Evolutionary conservation across 176 grass and related monocot genomes (phyloP).

Genomic region (bread wheat (Triticum aestivum)): IWGSC_CS_RefSeq_v2.1 NC_057803.1:610900074-610900573

Average conservation of each 20-base stretch:
- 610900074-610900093: conserved; percentile 83
- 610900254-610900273: conserved; percentile 51
- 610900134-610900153: conserved; percentile 62
- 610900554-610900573: conserved; percentile 16
- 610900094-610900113: conserved; percentile 76
- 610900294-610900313: conserved; percentile 68
- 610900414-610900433: conserved; percentile 77
- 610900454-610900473: conserved; percentile 83
- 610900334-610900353: conserved; percentile 65
- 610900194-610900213: conserved; percentile 86
- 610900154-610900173: conserved; percentile 83
- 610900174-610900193: conserved; percentile 79
- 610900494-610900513: conserved; percentile 3
- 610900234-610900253: conserved; percentile 73
- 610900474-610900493: conserved; percentile 67
- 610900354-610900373: conserved; percentile 54
- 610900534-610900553: conserved; percentile 36
- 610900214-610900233: conserved; percentile 79
- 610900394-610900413: conserved; percentile 76
- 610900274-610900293: conserved; percentile 45
- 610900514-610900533: conserved; percentile 33
- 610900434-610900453: conserved; percentile 73
- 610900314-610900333: conserved; percentile 66
- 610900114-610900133: conserved; percentile 90
- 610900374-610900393: conserved; percentile 61